A percentile compares a stretch with the other conserved stretches of the same genome.
Evolutionary conservation across 2,329 filamentous ascomycete genomes (phyloP).

Genomic region (Monilinia vaccinii-corymbosi): DNA sequence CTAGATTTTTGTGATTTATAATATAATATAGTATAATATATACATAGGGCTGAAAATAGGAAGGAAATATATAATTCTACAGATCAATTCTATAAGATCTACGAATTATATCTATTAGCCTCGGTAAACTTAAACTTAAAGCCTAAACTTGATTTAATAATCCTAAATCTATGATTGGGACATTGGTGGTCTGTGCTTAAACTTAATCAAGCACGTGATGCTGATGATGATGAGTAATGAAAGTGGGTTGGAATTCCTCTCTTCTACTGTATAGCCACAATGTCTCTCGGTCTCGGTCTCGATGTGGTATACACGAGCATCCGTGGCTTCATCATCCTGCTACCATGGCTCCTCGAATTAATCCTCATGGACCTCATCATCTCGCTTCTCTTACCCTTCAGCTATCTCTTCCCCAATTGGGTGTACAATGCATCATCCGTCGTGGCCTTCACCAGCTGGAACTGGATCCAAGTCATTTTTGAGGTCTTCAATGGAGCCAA

Average conservation of each 20-base stretch:
- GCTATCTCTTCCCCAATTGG: constrained; percentile 38
- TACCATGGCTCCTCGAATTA: constrained; percentile 46
- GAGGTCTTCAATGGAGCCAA: constrained; percentile 42
- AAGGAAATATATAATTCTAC: no score
- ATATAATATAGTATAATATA: no score
- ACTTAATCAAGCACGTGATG: no score
- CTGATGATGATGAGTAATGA: no score
- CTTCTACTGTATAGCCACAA: neutral
- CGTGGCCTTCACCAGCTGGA: constrained; percentile 47
- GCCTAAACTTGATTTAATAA: no score
- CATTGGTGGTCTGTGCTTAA: no score
- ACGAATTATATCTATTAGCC: no score
- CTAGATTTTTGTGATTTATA: no score
- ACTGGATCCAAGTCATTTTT: constrained; percentile 49
- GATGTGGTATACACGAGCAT: constrained; percentile 26
- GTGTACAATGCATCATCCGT: constrained; percentile 46
- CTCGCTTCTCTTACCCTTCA: constrained; percentile 40
- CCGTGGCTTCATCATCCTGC: constrained; percentile 36
- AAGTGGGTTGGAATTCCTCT: neutral
- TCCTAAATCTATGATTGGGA: no score
- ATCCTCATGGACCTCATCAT: constrained; percentile 42
- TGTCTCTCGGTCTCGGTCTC: neutral
- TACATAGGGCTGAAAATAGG: no score
- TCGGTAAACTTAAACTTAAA: no score
- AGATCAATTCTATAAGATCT: no score